Evolutionary conservation across 805 yeast species (phyloP).

Genomic region (Ogataea haglerorum): DNA sequence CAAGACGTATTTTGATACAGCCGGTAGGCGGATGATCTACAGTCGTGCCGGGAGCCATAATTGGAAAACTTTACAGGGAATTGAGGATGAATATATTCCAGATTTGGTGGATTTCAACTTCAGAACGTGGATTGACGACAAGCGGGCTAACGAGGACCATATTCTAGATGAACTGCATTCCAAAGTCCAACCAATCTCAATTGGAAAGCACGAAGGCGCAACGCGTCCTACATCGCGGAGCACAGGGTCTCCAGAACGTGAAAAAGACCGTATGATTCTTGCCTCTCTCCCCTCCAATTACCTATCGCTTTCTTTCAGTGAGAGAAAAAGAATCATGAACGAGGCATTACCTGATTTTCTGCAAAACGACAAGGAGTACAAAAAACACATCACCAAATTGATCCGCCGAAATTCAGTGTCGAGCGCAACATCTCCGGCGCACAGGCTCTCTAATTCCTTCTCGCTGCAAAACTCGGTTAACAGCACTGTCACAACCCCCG

Average conservation of each 20-base stretch:
- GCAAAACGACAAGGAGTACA: slow-evolving; percentile 29
- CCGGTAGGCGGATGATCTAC: slow-evolving; percentile 23
- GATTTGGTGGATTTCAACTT: slow-evolving; percentile 44
- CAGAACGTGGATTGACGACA: slow-evolving; percentile 16
- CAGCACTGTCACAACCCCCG: slow-evolving; percentile 10
- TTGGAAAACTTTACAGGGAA: slow-evolving; percentile 34
- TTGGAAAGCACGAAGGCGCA: slow-evolving; percentile 13
- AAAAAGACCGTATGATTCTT: slow-evolving; percentile 40
- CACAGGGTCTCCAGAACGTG: slow-evolving; percentile 33
- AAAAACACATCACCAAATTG: slow-evolving; percentile 30
- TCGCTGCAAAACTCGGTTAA: slow-evolving; percentile 10
- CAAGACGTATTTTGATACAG: slow-evolving; percentile 52
- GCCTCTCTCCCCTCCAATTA: slow-evolving; percentile 47
- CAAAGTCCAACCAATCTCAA: slow-evolving; percentile 30
- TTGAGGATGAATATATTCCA: slow-evolving; percentile 77
- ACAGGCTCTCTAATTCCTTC: slow-evolving; percentile 21
- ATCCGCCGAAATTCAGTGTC: slow-evolving; percentile 26
- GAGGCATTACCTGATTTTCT: slow-evolving; percentile 28
- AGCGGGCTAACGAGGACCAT: slow-evolving; percentile 13
- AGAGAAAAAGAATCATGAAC: slow-evolving; percentile 37
- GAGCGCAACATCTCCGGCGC: slow-evolving; percentile 23
- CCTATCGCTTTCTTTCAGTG: slow-evolving; percentile 50
- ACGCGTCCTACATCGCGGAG: slow-evolving; percentile 21
- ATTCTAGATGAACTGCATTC: slow-evolving; percentile 22
- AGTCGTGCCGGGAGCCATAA: slow-evolving; percentile 1